Percentiles rank a stretch among this genome's conserved stretches.
These are phyloP conservation scores for Periconia digitata DNA, from an alignment of 2,329 filamentous ascomycete species.

Conservation along the genomic window DNA sequence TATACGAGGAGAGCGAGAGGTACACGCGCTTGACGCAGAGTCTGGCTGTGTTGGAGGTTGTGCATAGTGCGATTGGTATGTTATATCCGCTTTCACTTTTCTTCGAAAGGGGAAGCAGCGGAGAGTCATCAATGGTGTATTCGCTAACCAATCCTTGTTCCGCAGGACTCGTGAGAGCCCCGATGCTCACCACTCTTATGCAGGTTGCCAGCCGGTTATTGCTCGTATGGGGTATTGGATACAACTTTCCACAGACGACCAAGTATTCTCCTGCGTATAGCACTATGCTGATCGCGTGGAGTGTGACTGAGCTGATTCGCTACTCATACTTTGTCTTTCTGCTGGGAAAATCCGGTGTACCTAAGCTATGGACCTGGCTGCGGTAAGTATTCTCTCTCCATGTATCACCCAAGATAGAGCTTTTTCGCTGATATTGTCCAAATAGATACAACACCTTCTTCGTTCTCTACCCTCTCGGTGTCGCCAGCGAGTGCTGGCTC, in stretches of 20 bases:
- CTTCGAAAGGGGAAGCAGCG: background rate
- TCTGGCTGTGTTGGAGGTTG: slow-evolving; percentile 76
- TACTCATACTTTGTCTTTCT: slow-evolving; percentile 88
- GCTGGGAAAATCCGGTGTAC: slow-evolving; percentile 60
- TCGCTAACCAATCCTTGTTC: background rate
- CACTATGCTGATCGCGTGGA: slow-evolving; percentile 85
- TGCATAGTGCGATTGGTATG: slow-evolving; percentile 77
- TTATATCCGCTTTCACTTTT: background rate
- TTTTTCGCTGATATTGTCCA: background rate
- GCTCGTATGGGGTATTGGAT: slow-evolving; percentile 83
- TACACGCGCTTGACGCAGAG: slow-evolving; percentile 83
- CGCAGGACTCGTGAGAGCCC: slow-evolving; percentile 79
- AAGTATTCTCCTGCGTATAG: slow-evolving; percentile 63
- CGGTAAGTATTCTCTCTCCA: slow-evolving; percentile 51
- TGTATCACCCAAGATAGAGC: background rate
- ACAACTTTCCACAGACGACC: slow-evolving; percentile 69
- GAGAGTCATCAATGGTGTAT: background rate
- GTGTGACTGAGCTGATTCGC: slow-evolving; percentile 85
- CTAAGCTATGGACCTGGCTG: slow-evolving; percentile 72
- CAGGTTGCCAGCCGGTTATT: slow-evolving; percentile 87
- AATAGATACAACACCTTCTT: slow-evolving; percentile 81
- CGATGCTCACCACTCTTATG: slow-evolving; percentile 81
- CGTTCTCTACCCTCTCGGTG: slow-evolving; percentile 88
- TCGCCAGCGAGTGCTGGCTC: slow-evolving; percentile 81
- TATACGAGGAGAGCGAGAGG: slow-evolving; percentile 64